Evolutionary conservation across 805 yeast genomes (phyloP).

Genomic region (Yamadazyma paraphyllophila): DNA sequence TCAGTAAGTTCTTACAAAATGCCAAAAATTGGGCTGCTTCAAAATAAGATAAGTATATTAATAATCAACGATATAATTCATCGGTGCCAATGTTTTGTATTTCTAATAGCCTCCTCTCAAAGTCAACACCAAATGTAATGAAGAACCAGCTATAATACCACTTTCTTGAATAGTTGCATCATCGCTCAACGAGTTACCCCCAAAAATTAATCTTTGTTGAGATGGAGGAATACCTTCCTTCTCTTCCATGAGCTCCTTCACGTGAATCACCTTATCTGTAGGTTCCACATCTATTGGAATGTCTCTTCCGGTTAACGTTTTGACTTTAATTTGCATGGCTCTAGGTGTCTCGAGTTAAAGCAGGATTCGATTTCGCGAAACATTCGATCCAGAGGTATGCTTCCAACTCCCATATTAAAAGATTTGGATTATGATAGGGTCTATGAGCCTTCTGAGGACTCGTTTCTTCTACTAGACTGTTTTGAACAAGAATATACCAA

Average conservation of each 20-base stretch:
- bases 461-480: constrained; percentile 78
- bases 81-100: not conserved
- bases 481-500: constrained; percentile 58
- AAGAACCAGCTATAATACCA: constrained; percentile 81
- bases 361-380: not conserved
- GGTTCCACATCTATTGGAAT: constrained; percentile 75
- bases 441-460: constrained; percentile 94
- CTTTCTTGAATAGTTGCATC: constrained; percentile 68
- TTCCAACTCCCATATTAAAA: constrained; percentile 69
- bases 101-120: constrained; percentile 72
- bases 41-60: constrained; percentile 1
- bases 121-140: constrained; percentile 86
- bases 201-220: constrained; percentile 87
- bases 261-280: constrained; percentile 61
- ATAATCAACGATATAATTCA: not conserved
- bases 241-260: constrained; percentile 91
- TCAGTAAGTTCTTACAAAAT: constrained; percentile 40
- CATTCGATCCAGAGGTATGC: constrained; percentile 46
- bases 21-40: constrained; percentile 34
- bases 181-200: constrained; percentile 92
- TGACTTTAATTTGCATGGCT: constrained; percentile 64
- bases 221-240: constrained; percentile 96
- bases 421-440: constrained; percentile 65
- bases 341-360: not conserved
- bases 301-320: constrained; percentile 82